These are phyloP conservation scores for Teratosphaeria nubilosa DNA, from an alignment of 2,329 filamentous ascomycete genomes.

Conservation along the genomic window DNA sequence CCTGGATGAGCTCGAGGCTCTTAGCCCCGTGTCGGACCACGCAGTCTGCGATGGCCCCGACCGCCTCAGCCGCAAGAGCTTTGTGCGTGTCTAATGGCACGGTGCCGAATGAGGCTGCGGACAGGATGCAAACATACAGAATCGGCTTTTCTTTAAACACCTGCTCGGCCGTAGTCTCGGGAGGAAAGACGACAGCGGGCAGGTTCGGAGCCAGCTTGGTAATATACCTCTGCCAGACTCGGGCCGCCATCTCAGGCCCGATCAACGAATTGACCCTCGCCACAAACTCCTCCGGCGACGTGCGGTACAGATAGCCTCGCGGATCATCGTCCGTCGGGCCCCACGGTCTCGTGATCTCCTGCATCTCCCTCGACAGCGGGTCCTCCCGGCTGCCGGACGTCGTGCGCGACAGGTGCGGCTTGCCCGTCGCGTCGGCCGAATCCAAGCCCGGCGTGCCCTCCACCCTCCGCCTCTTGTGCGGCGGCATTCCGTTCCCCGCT, in stretches of 20 bases:
- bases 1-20: conserved; percentile 72
- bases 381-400: not conserved
- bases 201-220: conserved; percentile 45
- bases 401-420: conserved; percentile 1
- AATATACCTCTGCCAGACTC: conserved; percentile 48
- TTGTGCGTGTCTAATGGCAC: conserved; percentile 49
- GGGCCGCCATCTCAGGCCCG: conserved; percentile 40
- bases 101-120: conserved; percentile 41
- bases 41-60: conserved; percentile 62
- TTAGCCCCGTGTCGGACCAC: conserved; percentile 69
- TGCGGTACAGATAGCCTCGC: conserved; percentile 14
- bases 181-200: conserved; percentile 49
- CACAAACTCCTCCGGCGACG: conserved; percentile 20
- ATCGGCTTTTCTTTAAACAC: conserved; percentile 49
- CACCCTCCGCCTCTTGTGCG: conserved; percentile 16
- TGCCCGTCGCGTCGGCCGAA: not conserved
- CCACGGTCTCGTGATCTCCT: conserved; percentile 8
- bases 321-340: conserved; percentile 10
- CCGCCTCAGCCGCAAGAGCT: conserved; percentile 56
- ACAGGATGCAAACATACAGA: conserved; percentile 49
- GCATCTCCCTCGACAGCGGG: conserved; percentile 1
- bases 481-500: not conserved
- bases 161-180: conserved; percentile 43
- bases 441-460: conserved; percentile 7
- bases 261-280: conserved; percentile 38